These are phyloP conservation scores for Sporisorium sorghi DNA, from an alignment of 1,284 basidiomycete genomes.

Conservation along the genomic window DNA sequence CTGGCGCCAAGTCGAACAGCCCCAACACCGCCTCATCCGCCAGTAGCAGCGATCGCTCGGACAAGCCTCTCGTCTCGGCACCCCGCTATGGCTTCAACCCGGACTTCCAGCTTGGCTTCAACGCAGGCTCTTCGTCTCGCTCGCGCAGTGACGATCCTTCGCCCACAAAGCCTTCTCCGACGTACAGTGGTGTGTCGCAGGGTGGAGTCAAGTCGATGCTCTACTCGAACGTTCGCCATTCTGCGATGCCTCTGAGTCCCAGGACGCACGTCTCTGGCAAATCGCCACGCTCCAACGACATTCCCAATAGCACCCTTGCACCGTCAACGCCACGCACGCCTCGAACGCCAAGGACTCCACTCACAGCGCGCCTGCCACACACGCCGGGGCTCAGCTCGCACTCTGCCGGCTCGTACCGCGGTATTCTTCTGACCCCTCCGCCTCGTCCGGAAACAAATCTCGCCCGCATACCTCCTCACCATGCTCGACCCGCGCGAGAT, in stretches of 20 bases:
- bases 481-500: constrained; percentile 38
- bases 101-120: constrained; percentile 14
- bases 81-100: constrained; percentile 39
- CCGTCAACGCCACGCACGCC: constrained; percentile 13
- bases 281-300: constrained; percentile 5
- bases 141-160: not conserved
- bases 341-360: constrained; percentile 13
- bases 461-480: constrained; percentile 27
- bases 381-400: constrained; percentile 9
- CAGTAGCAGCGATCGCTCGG: constrained; percentile 19
- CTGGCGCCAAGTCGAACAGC: constrained; percentile 3
- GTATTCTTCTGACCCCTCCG: constrained; percentile 28
- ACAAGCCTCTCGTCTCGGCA: constrained; percentile 18
- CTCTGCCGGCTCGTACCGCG: constrained; percentile 21
- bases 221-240: constrained; percentile 12
- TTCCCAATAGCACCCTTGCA: not conserved
- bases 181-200: constrained; percentile 11
- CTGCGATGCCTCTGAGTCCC: constrained; percentile 15
- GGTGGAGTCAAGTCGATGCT: constrained; percentile 33
- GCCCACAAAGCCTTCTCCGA: constrained; percentile 32
- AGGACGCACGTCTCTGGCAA: not conserved
- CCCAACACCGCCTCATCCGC: constrained; percentile 2
- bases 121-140: constrained; percentile 1
- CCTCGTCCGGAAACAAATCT: constrained; percentile 24
- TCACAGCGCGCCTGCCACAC: constrained; percentile 19